phyloP scores from a whole-genome alignment of 768 basidiomycete genomes.

The Lanmaoa pseudosensibilis region DNA sequence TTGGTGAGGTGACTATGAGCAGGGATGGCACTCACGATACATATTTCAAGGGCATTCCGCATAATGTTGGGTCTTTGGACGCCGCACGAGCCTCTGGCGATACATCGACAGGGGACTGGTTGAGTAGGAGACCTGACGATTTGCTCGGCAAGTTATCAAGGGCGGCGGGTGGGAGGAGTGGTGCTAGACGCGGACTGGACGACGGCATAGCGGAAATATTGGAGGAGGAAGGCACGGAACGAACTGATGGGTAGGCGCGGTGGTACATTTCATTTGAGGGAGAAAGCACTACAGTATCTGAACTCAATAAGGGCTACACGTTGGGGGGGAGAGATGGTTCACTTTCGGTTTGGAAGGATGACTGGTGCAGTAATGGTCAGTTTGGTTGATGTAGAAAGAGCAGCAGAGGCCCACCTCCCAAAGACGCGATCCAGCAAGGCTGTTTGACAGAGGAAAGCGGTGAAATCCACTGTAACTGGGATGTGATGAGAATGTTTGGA shows the following conservation, averaged over 20 bases:
- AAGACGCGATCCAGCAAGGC: slow-evolving; percentile 12
- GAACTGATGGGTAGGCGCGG: slow-evolving; percentile 54
- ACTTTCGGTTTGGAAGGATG: slow-evolving; percentile 18
- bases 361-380: background rate
- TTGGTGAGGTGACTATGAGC: background rate
- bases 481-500: slow-evolving; percentile 4
- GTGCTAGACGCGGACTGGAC: slow-evolving; percentile 46
- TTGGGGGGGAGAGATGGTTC: slow-evolving; percentile 6
- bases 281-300: slow-evolving; percentile 29
- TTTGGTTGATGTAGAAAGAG: background rate
- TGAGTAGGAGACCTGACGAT: slow-evolving; percentile 35
- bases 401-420: background rate
- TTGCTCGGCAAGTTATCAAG: slow-evolving; percentile 44
- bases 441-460: slow-evolving; percentile 4
- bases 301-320: slow-evolving; percentile 16
- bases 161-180: slow-evolving; percentile 50
- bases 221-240: slow-evolving; percentile 51
- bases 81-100: slow-evolving; percentile 27
- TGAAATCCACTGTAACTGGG: background rate
- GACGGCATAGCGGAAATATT: slow-evolving; percentile 19
- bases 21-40: slow-evolving; percentile 57
- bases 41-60: slow-evolving; percentile 76
- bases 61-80: slow-evolving; percentile 51
- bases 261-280: slow-evolving; percentile 59
- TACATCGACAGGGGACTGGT: slow-evolving; percentile 36